phyloP scores from a whole-genome alignment of 306 rosid species.

The Ormosia emarginata region DNA sequence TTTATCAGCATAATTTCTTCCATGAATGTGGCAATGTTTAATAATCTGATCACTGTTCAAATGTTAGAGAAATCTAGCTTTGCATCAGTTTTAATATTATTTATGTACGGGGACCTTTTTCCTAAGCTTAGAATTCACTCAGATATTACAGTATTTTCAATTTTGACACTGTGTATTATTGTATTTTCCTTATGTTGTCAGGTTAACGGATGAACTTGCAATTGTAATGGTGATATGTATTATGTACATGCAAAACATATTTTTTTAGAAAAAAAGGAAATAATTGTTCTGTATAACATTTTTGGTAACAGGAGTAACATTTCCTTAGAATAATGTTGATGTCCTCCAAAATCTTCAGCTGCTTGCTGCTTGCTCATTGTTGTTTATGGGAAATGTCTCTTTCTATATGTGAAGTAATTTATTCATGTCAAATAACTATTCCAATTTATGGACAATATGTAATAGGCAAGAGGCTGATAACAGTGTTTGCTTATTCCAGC shows the following conservation, averaged over 20 bases:
- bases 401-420: neutral
- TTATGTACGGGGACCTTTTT: neutral
- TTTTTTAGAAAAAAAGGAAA: no score
- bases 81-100: neutral
- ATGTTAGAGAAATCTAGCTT: neutral
- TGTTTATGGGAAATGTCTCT: neutral
- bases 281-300: neutral
- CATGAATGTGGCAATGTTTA: neutral
- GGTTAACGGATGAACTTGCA: neutral
- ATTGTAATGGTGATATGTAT: neutral
- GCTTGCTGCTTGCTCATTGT: neutral
- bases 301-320: neutral
- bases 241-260: neutral
- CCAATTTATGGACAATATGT: neutral
- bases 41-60: neutral
- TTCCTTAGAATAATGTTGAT: neutral
- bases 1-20: neutral
- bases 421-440: neutral
- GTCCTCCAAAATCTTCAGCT: neutral
- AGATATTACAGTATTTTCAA: neutral
- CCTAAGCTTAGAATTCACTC: neutral
- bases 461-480: slow-evolving; percentile 4
- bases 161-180: neutral
- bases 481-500: slow-evolving; percentile 39
- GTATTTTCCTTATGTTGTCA: neutral